Percentiles rank a stretch among this genome's conserved stretches.
phyloP scores from a whole-genome alignment of 1,284 basidiomycete genomes.

The Apiotrichum akiyoshidainum region DNA sequence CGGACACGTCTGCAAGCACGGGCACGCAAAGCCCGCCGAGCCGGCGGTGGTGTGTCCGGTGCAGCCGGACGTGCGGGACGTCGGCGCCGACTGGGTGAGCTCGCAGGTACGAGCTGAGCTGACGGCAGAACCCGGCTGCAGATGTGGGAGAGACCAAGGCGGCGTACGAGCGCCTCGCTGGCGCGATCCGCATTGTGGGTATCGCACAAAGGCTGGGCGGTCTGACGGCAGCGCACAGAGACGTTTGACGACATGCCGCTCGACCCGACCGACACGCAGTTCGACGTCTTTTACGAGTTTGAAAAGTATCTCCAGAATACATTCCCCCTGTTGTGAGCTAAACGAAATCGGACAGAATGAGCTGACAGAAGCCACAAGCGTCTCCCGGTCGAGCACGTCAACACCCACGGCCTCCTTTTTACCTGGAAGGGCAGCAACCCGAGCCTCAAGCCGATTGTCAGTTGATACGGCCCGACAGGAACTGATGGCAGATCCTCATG shows the following conservation, averaged over 20 bases:
- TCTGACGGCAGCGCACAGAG: slow-evolving; percentile 10
- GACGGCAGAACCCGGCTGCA: slow-evolving; percentile 3
- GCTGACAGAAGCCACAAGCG: slow-evolving; percentile 50
- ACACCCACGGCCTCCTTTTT: slow-evolving; percentile 63
- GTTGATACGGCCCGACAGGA: slow-evolving; percentile 55
- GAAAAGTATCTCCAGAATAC: slow-evolving; percentile 28
- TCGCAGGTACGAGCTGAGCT: not conserved
- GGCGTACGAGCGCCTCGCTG: slow-evolving; percentile 15
- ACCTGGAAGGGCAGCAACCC: slow-evolving; percentile 59
- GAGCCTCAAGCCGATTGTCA: slow-evolving; percentile 60
- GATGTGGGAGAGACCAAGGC: slow-evolving; percentile 2
- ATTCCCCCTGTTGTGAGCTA: slow-evolving; percentile 33
- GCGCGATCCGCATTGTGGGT: slow-evolving; percentile 17
- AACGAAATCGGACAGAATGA: not conserved
- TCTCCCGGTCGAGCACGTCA: slow-evolving; percentile 59
- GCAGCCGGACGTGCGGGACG: slow-evolving; percentile 8
- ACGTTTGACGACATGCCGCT: slow-evolving; percentile 23
- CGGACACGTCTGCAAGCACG: not conserved
- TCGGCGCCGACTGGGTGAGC: slow-evolving; percentile 10
- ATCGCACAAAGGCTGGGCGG: not conserved
- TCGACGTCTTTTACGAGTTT: slow-evolving; percentile 19
- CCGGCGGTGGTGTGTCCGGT: slow-evolving; percentile 12
- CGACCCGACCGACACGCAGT: slow-evolving; percentile 14
- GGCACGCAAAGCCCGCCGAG: not conserved
- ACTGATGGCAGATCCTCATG: slow-evolving; percentile 41